Base-by-base conservation (phyloP, 306 rosid genomes). In the Lotus japonicus region DNA sequence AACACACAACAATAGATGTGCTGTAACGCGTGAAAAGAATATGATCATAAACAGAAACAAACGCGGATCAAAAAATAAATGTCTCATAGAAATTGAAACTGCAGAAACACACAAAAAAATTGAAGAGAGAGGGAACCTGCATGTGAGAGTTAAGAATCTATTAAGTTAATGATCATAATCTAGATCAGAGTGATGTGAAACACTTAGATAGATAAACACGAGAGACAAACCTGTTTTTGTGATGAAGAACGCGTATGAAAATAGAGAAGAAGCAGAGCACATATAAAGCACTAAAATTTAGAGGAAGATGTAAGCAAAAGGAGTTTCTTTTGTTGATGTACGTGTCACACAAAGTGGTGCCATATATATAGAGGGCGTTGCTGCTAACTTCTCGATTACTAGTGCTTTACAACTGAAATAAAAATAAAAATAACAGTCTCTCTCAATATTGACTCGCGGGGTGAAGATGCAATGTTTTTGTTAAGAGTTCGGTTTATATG, bases 41-140 rank as follows among this genome's bases (percentile, higher is more conserved):
- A 46, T n/a, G 26, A 39, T 36, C 31, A 80, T 51, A 8, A 19
- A 64, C 58, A 44, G 12, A 50, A 62, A 66, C 9, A 73, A 80
- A 69, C 82, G 74, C 79, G 44, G 76, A 87, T 71, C 16, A 83
- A 66, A 77, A 64, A 56, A 43, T 71, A 4, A 10, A 31, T 14
- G 15, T 48, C 38, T 10, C 4, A 58, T 5, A 7, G 63, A 9
- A 31, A 31, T 31, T 17, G 55, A 52, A 61, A 11, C 13, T 10
- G 41, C 60, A 68, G 31, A 60, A 55, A 52, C 33, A 35, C 2
- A 19, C 26, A 21, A 21, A 31, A 26, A 26, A 26, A 26, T 3
- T 0, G 42, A 65, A 42, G 38, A 11, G 41, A 66, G 63, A 63
- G 3, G 3, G 13, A 53, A 64, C 15, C 10, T 13, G 73, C 60